A percentile compares a stretch with the other conserved stretches of the same genome.
These are phyloP conservation scores for Spathaspora boniae DNA, from an alignment of 805 yeast genomes.

Conservation along the genomic window DNA sequence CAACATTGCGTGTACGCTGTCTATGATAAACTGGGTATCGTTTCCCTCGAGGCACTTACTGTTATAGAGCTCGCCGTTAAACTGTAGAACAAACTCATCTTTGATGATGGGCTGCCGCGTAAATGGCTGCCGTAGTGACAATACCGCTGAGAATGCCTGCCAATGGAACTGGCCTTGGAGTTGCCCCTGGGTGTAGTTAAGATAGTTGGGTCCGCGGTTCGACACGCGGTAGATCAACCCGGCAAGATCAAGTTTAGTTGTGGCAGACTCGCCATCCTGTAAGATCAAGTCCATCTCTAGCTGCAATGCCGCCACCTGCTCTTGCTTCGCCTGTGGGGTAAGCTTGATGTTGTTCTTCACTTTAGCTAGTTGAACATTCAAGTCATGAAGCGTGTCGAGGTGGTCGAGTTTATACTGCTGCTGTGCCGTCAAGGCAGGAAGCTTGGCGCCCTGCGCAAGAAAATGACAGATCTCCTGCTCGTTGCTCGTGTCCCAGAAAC, in stretches of 20 bases:
- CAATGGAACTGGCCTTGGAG: conserved; percentile 11
- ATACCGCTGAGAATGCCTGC: conserved; percentile 63
- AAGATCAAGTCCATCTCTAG: conserved; percentile 13
- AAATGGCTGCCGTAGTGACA: conserved; percentile 77
- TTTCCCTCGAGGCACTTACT: conserved; percentile 47
- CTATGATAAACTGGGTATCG: conserved; percentile 59
- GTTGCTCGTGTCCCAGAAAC: conserved; percentile 10
- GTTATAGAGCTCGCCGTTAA: conserved; percentile 89
- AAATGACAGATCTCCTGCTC: conserved; percentile 3
- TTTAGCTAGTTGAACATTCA: conserved; percentile 21
- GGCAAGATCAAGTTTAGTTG: conserved; percentile 2
- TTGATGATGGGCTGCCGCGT: conserved; percentile 60
- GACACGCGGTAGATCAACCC: conserved; percentile 42
- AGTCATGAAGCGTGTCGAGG: conserved; percentile 22
- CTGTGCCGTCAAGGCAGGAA: conserved; percentile 7
- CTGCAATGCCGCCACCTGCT: conserved; percentile 13
- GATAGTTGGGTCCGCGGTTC: conserved; percentile 64
- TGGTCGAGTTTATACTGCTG: conserved; percentile 28
- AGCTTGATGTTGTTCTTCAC: conserved; percentile 28
- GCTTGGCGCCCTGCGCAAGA: conserved; percentile 6
- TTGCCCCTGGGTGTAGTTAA: conserved; percentile 15
- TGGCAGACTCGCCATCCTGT: conserved; percentile 2
- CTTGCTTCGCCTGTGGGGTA: conserved; percentile 10
- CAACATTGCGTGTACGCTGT: conserved; percentile 25
- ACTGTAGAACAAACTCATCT: conserved; percentile 51